These are phyloP conservation scores for Exophiala xenobiotica DNA, from an alignment of 2,329 filamentous ascomycete species.

Conservation along the genomic window DNA sequence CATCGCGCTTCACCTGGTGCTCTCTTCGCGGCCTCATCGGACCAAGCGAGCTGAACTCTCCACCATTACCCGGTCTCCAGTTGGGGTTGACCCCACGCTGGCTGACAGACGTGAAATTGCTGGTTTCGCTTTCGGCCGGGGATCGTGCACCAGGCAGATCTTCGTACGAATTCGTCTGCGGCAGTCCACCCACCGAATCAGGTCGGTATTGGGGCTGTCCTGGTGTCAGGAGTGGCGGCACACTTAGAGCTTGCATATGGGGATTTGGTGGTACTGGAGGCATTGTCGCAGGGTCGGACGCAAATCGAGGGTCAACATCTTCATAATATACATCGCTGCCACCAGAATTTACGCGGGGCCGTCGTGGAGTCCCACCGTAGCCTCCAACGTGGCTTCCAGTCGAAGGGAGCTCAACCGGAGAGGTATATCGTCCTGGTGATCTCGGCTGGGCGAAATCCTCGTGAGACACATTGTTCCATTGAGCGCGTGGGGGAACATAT, in stretches of 20 bases:
- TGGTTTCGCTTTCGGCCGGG: constrained; percentile 74
- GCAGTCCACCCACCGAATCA: constrained; percentile 17
- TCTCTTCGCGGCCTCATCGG: constrained; percentile 47
- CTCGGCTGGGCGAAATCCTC: constrained; percentile 17
- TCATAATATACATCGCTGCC: constrained; percentile 70
- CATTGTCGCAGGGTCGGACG: constrained; percentile 43
- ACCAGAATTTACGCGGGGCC: constrained; percentile 31
- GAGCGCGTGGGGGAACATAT: constrained; percentile 50
- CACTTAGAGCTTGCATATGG: constrained; percentile 33
- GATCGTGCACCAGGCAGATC: constrained; percentile 65
- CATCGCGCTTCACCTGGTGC: constrained; percentile 63
- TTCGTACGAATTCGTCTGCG: constrained; percentile 53
- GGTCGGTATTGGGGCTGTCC: constrained; percentile 29
- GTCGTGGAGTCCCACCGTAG: constrained; percentile 37
- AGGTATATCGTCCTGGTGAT: constrained; percentile 20
- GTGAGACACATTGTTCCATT: constrained; percentile 34
- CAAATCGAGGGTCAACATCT: constrained; percentile 88
- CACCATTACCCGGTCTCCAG: constrained; percentile 64
- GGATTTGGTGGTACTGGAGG: constrained; percentile 28
- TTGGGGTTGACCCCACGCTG: constrained; percentile 85
- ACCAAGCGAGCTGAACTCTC: constrained; percentile 38
- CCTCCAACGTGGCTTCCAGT: constrained; percentile 47
- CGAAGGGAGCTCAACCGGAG: constrained; percentile 47
- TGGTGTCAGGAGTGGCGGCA: constrained; percentile 41
- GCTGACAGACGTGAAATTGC: constrained; percentile 85